Evolutionary conservation across 306 rosid species (phyloP), one percentile per base, ranked within the genome.

Genomic region (Canavalia ensiformis): DNA sequence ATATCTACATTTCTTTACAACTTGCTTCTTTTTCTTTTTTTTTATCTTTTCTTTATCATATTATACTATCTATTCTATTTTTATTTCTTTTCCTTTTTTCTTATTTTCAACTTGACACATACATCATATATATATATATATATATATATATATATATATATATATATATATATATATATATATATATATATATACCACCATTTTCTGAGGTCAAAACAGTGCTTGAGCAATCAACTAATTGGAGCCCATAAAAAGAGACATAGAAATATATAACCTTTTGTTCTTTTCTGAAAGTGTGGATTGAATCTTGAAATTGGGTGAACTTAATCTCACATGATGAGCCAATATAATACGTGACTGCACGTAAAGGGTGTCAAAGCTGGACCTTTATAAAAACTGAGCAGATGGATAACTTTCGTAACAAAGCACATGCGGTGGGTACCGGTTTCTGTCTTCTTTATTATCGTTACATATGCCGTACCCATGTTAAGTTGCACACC

Each of bases 361-460:
- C 92, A 79, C 72, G 87, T 85, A 76, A 25, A 63, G n/a, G 10
- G 56, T 54, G 12, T 78, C 80, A 45, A 44, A 65, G 67, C 73
- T 13, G 70, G 59, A 44, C 10, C 76, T 76, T 60, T 30, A 64
- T 44, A 30, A 34, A 51, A 42, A 3, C 58, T 11, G 33, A 59
- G 71, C 35, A 47, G 57, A 46, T 13, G 30, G 33, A 57, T 28
- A 63, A 76, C 72, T 84, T 79, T 68, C 41, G 74, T 28, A 31
- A 57, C 55, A 72, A 74, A 11, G 82, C 88, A 83, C 89, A 79
- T 87, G 91, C 0, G 28, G 63, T 73, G 74, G 82, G 76, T 42
- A n/a, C 79, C 60, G 50, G 13, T 73, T 62, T 46, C 78, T 58
- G 7, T n/a, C 30, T 37, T 52, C 25, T 76, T 71, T 65, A 30